Conservation (phyloP, 1,284 basidiomycete genomes). For the Takashimella tepidaria region DNA sequence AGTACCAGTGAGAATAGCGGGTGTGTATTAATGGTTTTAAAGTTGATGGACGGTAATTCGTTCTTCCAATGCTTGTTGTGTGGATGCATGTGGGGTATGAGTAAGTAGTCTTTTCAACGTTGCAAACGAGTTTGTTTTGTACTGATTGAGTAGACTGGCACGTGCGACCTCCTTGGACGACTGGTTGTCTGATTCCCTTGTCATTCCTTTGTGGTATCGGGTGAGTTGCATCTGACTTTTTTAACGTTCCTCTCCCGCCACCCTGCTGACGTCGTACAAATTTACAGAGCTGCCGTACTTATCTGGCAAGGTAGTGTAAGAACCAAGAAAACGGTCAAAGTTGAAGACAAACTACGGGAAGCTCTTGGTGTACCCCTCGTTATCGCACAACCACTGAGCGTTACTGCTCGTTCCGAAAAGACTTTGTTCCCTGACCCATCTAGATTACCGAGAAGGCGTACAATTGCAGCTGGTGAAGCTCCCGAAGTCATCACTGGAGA, state of each 20-base stretch:
- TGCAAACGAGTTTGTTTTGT: not conserved
- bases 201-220: conserved; percentile 74
- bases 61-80: conserved; percentile 72
- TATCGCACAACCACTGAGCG: conserved; percentile 4
- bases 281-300: conserved; percentile 58
- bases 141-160: conserved; percentile 26
- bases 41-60: conserved; percentile 70
- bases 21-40: conserved; percentile 5
- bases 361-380: conserved; percentile 55
- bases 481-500: not conserved
- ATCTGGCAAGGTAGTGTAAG: conserved; percentile 71
- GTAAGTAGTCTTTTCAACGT: conserved; percentile 15
- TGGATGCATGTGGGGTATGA: conserved; percentile 76
- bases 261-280: not conserved
- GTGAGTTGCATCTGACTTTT: conserved; percentile 12
- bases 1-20: no score
- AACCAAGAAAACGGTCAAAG: conserved; percentile 70
- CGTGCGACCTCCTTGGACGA: conserved; percentile 52
- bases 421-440: not conserved
- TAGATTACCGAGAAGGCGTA: conserved; percentile 4
- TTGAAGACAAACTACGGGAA: conserved; percentile 63
- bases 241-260: no score
- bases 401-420: not conserved
- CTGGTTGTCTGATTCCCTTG: conserved; percentile 65
- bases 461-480: conserved; percentile 1